Evolutionary conservation across 805 yeast genomes (phyloP).

Genomic region (Barnettozyma sucrosica): DNA sequence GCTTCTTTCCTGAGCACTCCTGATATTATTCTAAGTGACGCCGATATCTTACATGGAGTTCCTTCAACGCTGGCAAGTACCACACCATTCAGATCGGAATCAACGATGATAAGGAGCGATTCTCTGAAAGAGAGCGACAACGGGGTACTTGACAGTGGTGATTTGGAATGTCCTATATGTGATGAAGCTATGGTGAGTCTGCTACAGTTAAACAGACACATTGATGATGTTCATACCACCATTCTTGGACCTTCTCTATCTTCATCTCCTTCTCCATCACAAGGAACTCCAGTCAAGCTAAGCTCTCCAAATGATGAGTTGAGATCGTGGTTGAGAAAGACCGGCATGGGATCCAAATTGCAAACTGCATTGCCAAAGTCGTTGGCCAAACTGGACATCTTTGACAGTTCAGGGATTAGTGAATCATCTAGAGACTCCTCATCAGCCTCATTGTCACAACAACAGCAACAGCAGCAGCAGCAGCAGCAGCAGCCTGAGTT

Average conservation of each 20-base stretch:
- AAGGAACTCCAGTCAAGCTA: background rate
- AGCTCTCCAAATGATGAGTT: constrained; percentile 29
- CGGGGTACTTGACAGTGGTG: background rate
- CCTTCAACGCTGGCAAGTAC: background rate
- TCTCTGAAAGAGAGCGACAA: constrained; percentile 2
- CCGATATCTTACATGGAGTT: constrained; percentile 7
- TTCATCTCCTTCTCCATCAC: constrained; percentile 7
- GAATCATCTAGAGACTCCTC: constrained; percentile 15
- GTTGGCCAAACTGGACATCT: constrained; percentile 41
- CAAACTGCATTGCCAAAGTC: constrained; percentile 32
- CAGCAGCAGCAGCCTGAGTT: constrained; percentile 22
- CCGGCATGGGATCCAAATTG: constrained; percentile 34
- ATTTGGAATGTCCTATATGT: constrained; percentile 63
- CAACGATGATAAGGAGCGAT: background rate
- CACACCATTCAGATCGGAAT: background rate
- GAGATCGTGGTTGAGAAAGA: constrained; percentile 38
- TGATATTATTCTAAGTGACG: constrained; percentile 12
- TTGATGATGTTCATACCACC: constrained; percentile 58
- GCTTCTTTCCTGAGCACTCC: constrained; percentile 6
- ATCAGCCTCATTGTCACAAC: constrained; percentile 5
- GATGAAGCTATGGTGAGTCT: constrained; percentile 49
- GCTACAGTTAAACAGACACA: constrained; percentile 55
- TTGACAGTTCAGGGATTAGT: constrained; percentile 33
- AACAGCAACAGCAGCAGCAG: background rate
- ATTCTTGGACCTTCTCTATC: background rate